Evolutionary conservation across 2,329 filamentous ascomycete genomes (phyloP), one percentile per base, ranked within the genome.

Genomic region (Rutstroemia sp.): DNA sequence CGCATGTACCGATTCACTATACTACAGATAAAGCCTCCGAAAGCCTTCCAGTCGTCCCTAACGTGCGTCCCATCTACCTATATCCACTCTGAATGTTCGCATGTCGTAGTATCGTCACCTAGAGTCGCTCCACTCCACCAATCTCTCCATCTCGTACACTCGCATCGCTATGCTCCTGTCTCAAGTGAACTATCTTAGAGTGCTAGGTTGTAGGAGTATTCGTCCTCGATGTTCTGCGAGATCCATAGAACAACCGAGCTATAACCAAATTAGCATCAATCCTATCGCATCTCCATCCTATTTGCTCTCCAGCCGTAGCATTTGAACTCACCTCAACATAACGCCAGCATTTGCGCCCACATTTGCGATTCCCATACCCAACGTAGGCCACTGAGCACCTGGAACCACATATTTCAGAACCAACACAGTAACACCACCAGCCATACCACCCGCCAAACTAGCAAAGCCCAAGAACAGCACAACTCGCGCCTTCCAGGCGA

Each of bases 211-310:
- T 87, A 87, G 48, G 82, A 78, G 64, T 86, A 87, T 71, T 87
- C 83, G 65, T 86, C 83, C 73, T 87, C 83, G 80, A 87, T 86
- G 65, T 87, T 87, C 75, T 87, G 83, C 72, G 79, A 83, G 55
- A 87, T 72, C 83, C 83, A 87, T 44, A 87, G 76, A 58, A 86
- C 78, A 48, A 84, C 82, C 21, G 79, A 80, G 71, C 81, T 82
- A 61, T 17, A 39, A n/a, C 8, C 2, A 17, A 23, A 57, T 67
- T 53, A 67, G 63, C 23, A 54, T 38, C 10, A 25, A 51, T 39
- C 25, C 16, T 25, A 17, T 2, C 19, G 9, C 7, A 5, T 5
- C 10, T 8, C 19, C 38, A 23, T n/a, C 16, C 14, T 25, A 30
- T 4, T 9, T 42, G n/a, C 16, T 17, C 16, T n/a, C 23, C 19